A percentile compares a stretch with the other conserved stretches of the same genome.
These are phyloP conservation scores for Lycium barbarum DNA, from an alignment of 257 asterid genomes.

Conservation along the genomic window DNA sequence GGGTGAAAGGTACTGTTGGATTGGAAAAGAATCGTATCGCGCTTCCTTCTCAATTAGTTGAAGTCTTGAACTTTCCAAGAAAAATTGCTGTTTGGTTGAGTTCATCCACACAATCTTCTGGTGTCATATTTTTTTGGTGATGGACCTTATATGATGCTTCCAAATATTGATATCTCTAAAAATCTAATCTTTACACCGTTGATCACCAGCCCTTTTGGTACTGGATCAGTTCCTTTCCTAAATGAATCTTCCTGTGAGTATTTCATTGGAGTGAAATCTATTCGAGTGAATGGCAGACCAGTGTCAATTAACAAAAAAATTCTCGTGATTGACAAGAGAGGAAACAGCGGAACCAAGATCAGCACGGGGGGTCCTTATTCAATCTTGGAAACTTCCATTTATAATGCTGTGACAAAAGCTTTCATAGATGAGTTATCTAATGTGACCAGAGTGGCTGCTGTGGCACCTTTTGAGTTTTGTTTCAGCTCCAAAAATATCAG, in stretches of 20 bases:
- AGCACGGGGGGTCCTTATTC: slow-evolving; percentile 58
- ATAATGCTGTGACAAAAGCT: slow-evolving; percentile 44
- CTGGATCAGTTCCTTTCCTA: not conserved
- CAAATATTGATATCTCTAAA: slow-evolving; percentile 27
- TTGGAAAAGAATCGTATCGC: slow-evolving; percentile 37
- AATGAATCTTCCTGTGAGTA: slow-evolving; percentile 45
- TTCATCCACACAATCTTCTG: slow-evolving; percentile 36
- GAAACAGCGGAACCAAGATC: slow-evolving; percentile 61
- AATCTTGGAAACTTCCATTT: slow-evolving; percentile 46
- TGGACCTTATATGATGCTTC: slow-evolving; percentile 33
- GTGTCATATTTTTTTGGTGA: slow-evolving; percentile 36
- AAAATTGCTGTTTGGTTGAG: slow-evolving; percentile 45
- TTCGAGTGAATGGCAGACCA: slow-evolving; percentile 37
- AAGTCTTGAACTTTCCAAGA: slow-evolving; percentile 33
- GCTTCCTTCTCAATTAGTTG: slow-evolving; percentile 39
- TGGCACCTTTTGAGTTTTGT: slow-evolving; percentile 49
- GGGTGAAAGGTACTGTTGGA: slow-evolving; percentile 42
- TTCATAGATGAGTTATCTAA: slow-evolving; percentile 42
- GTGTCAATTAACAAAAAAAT: slow-evolving; percentile 40
- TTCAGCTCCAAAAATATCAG: slow-evolving; percentile 47
- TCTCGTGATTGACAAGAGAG: slow-evolving; percentile 35
- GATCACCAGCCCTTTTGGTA: slow-evolving; percentile 26
- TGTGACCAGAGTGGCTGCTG: slow-evolving; percentile 42
- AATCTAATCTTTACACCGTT: slow-evolving; percentile 31
- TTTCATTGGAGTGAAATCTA: slow-evolving; percentile 51